These are phyloP conservation scores for Leucocoprinus leucothites DNA, from an alignment of 768 basidiomycete genomes.

Conservation along the genomic window DNA sequence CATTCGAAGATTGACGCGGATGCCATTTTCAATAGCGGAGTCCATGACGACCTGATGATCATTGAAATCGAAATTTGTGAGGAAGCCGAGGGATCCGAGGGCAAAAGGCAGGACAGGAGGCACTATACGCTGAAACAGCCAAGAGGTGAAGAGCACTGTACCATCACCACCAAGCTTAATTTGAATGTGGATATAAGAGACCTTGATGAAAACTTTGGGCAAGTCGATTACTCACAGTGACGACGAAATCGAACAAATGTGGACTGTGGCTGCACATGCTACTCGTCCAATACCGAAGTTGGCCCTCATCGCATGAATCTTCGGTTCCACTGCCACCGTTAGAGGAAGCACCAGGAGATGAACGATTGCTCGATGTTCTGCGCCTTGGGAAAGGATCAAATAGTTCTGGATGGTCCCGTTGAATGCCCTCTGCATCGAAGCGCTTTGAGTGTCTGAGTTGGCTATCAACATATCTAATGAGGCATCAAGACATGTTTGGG, in stretches of 20 bases:
- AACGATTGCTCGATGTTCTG: constrained; percentile 65
- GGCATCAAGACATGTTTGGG: constrained; percentile 7
- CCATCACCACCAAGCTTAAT: constrained; percentile 93
- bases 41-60: constrained; percentile 86
- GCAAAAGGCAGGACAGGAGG: constrained; percentile 99
- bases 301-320: constrained; percentile 68
- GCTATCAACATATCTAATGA: constrained; percentile 83
- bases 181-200: constrained; percentile 10
- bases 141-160: constrained; percentile 97
- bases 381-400: constrained; percentile 78
- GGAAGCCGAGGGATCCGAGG: constrained; percentile 94
- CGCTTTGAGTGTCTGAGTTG: constrained; percentile 87
- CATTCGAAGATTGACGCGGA: constrained; percentile 97
- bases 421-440: constrained; percentile 90
- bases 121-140: constrained; percentile 97
- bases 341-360: constrained; percentile 54
- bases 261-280: constrained; percentile 91
- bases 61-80: constrained; percentile 93
- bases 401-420: constrained; percentile 82
- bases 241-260: constrained; percentile 95
- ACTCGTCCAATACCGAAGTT: constrained; percentile 95
- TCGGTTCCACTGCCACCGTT: constrained; percentile 26
- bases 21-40: constrained; percentile 85
- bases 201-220: neutral
- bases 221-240: constrained; percentile 65